Evolutionary conservation across 768 basidiomycete genomes (phyloP).

Genomic region (Brasilioporus rufonigricans): DNA sequence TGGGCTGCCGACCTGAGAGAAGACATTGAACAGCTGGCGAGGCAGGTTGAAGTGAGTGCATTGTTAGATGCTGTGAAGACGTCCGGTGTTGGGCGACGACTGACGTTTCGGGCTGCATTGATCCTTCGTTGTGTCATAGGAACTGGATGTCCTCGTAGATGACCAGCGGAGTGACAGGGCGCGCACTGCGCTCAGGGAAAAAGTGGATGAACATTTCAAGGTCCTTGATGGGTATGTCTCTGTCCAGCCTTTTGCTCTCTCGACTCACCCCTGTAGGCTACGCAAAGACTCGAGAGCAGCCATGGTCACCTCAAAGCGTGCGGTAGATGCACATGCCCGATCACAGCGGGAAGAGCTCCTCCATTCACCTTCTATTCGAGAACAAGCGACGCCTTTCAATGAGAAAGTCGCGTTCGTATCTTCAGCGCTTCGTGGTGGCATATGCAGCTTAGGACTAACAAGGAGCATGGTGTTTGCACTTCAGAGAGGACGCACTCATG

Average conservation of each 20-base stretch:
- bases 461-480: not conserved
- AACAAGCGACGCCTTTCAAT: conserved; percentile 41
- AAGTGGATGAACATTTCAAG: conserved; percentile 48
- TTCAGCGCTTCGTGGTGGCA: not conserved
- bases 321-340: conserved; percentile 58
- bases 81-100: not conserved
- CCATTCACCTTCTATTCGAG: conserved; percentile 45
- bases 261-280: conserved; percentile 39
- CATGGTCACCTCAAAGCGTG: conserved; percentile 64
- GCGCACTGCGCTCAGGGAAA: conserved; percentile 44
- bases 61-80: not conserved
- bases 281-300: conserved; percentile 66
- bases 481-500: conserved; percentile 83
- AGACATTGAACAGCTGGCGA: conserved; percentile 61
- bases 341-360: conserved; percentile 73
- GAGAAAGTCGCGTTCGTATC: conserved; percentile 62
- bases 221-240: conserved; percentile 52
- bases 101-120: not conserved
- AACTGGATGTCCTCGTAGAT: conserved; percentile 65
- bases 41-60: conserved; percentile 64
- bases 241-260: not conserved
- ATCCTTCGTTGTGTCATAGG: conserved; percentile 36
- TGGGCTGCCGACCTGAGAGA: conserved; percentile 73
- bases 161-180: conserved; percentile 64
- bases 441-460: not conserved